Conservation (phyloP, 2,329 filamentous ascomycete genomes). For the Graphilbum sp. region DNA sequence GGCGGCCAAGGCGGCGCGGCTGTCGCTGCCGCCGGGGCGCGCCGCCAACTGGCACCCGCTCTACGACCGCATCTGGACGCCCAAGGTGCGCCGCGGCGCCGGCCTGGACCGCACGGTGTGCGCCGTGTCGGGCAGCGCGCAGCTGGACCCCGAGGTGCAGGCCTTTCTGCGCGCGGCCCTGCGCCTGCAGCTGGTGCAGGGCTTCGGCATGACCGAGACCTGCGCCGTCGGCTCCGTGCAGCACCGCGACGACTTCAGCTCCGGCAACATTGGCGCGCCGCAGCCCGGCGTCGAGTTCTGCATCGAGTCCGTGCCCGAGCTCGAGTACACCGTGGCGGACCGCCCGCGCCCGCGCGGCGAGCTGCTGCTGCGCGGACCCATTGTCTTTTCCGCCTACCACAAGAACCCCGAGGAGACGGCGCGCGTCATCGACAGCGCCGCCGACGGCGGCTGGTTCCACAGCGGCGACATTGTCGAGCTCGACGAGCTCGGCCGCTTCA, state of each 20-base stretch:
- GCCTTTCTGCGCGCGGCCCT: slow-evolving; percentile 77
- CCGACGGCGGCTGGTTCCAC: slow-evolving; percentile 78
- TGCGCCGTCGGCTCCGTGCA: slow-evolving; percentile 67
- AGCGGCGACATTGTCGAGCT: slow-evolving; percentile 84
- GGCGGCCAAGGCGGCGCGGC: slow-evolving; percentile 59
- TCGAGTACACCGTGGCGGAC: slow-evolving; percentile 81
- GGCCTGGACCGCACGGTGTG: slow-evolving; percentile 57
- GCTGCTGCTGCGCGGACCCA: slow-evolving; percentile 65
- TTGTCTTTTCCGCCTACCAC: slow-evolving; percentile 74
- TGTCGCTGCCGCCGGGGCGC: slow-evolving; percentile 54
- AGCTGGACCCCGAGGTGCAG: slow-evolving; percentile 76
- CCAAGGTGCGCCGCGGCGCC: slow-evolving; percentile 69
- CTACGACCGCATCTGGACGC: slow-evolving; percentile 79
- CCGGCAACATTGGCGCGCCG: slow-evolving; percentile 69
- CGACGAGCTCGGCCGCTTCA: slow-evolving; percentile 72
- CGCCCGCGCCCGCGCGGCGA: slow-evolving; percentile 84
- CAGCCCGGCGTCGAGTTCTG: slow-evolving; percentile 56
- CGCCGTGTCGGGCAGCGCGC: slow-evolving; percentile 81
- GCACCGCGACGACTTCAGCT: slow-evolving; percentile 48
- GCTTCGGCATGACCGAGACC: slow-evolving; percentile 87
- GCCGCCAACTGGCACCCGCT: slow-evolving; percentile 66
- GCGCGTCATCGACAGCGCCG: slow-evolving; percentile 54
- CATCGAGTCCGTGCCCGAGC: slow-evolving; percentile 75
- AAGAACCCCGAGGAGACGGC: slow-evolving; percentile 77
- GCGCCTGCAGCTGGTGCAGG: slow-evolving; percentile 64